Percentiles rank a stretch among this genome's conserved stretches.
phyloP scores from a whole-genome alignment of 2,329 filamentous ascomycete species.

The Pyrenophora tritici-repentis region DNA sequence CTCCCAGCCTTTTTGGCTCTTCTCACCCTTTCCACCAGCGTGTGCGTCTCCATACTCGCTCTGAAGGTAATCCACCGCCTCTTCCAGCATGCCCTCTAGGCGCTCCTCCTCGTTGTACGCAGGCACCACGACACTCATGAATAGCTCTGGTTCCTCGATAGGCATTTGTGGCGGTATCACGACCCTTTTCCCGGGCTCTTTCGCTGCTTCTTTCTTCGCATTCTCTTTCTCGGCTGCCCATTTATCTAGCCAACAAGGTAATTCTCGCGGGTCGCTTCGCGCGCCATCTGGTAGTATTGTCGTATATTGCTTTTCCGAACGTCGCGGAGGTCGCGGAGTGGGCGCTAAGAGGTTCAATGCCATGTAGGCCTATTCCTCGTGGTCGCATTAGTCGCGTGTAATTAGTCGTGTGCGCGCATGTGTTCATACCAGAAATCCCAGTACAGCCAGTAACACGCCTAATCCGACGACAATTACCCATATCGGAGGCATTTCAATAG shows the following conservation, averaged over 20 bases:
- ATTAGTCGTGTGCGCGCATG: neutral
- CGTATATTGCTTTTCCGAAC: constrained; percentile 83
- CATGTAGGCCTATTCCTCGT: constrained; percentile 61
- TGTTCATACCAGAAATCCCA: constrained; percentile 38
- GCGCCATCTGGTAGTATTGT: constrained; percentile 72
- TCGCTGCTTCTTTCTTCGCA: constrained; percentile 40
- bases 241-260: constrained; percentile 90
- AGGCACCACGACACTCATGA: constrained; percentile 88
- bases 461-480: constrained; percentile 38
- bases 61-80: constrained; percentile 87
- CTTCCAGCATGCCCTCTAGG: constrained; percentile 81
- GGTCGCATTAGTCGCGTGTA: constrained; percentile 1
- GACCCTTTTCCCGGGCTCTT: constrained; percentile 27
- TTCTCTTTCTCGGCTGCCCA: constrained; percentile 63
- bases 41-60: constrained; percentile 67
- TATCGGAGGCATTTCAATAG: constrained; percentile 38
- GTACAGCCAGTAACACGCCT: constrained; percentile 29
- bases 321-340: constrained; percentile 72
- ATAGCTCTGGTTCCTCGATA: constrained; percentile 78
- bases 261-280: constrained; percentile 57
- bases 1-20: constrained; percentile 78
- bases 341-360: constrained; percentile 78
- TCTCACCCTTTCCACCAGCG: constrained; percentile 65
- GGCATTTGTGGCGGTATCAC: constrained; percentile 50
- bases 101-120: constrained; percentile 94